phyloP scores from a whole-genome alignment of 768 basidiomycete genomes.

The Russula earlei region DNA sequence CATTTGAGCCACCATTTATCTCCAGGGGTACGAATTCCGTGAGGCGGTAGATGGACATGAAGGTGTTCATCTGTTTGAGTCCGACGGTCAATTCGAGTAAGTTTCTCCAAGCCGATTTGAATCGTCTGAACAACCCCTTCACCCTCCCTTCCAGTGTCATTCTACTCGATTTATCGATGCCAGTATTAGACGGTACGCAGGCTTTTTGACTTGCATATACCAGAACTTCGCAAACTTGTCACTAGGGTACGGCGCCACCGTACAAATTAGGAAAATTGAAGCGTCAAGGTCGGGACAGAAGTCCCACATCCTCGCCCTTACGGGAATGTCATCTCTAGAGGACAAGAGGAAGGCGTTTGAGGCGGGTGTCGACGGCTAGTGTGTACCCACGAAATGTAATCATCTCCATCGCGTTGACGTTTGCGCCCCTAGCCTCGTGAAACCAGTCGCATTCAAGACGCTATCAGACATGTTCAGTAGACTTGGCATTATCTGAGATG shows the following conservation, averaged over 20 bases:
- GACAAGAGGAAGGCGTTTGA: constrained; percentile 88
- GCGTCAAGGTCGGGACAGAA: constrained; percentile 20
- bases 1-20: neutral
- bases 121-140: neutral
- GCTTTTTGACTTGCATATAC: constrained; percentile 14
- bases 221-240: neutral
- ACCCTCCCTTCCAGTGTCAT: constrained; percentile 50
- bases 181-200: constrained; percentile 67
- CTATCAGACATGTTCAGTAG: constrained; percentile 76
- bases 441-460: constrained; percentile 91
- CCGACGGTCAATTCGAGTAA: constrained; percentile 80
- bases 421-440: constrained; percentile 56
- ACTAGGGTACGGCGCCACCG: constrained; percentile 75
- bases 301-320: constrained; percentile 70
- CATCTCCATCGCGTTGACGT: neutral
- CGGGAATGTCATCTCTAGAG: constrained; percentile 88
- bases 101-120: constrained; percentile 24
- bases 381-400: constrained; percentile 28
- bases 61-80: constrained; percentile 66
- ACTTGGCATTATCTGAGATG: constrained; percentile 42
- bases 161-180: constrained; percentile 88
- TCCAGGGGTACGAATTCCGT: constrained; percentile 59
- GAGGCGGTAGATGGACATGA: constrained; percentile 81
- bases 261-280: constrained; percentile 74
- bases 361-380: constrained; percentile 95